These are phyloP conservation scores for Rhizoclosmatium globosum DNA, from an alignment of 192 early-diverging fungal genomes.

Conservation along the genomic window DNA sequence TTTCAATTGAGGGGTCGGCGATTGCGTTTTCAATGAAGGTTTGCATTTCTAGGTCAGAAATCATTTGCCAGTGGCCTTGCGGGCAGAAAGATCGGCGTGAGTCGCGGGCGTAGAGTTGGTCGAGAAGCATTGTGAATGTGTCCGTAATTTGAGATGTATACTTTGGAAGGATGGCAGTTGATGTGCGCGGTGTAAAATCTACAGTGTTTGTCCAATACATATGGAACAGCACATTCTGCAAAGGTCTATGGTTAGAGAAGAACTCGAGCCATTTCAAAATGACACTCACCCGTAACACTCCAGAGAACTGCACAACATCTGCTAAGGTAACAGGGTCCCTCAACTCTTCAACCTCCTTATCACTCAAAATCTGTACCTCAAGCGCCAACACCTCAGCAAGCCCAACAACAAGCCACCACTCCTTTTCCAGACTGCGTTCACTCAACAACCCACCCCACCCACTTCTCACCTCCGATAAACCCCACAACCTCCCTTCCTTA, in stretches of 20 bases:
- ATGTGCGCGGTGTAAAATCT: neutral
- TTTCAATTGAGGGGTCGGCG: conserved; percentile 41
- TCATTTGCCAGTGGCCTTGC: conserved; percentile 72
- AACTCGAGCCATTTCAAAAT: conserved; percentile 31
- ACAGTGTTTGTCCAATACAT: conserved; percentile 71
- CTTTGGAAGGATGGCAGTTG: neutral
- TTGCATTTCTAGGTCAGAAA: conserved; percentile 64
- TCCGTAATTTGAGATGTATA: conserved; percentile 7
- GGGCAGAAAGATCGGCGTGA: conserved; percentile 76
- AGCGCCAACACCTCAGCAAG: conserved; percentile 78
- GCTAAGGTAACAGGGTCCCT: conserved; percentile 51
- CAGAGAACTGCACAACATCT: conserved; percentile 63
- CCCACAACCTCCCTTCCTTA: neutral
- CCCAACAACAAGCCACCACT: conserved; percentile 72
- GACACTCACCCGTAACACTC: conserved; percentile 58
- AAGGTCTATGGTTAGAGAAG: conserved; percentile 28
- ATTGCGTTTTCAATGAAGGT: conserved; percentile 63
- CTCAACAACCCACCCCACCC: neutral
- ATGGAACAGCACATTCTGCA: conserved; percentile 75
- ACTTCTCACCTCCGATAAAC: neutral
- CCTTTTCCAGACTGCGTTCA: neutral
- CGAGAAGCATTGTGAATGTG: conserved; percentile 68
- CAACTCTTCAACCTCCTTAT: conserved; percentile 83
- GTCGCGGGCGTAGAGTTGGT: conserved; percentile 80
- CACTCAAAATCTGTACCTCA: conserved; percentile 79